Conservation (phyloP, 768 basidiomycete genomes). For the Tulasnella sp. region DNA sequence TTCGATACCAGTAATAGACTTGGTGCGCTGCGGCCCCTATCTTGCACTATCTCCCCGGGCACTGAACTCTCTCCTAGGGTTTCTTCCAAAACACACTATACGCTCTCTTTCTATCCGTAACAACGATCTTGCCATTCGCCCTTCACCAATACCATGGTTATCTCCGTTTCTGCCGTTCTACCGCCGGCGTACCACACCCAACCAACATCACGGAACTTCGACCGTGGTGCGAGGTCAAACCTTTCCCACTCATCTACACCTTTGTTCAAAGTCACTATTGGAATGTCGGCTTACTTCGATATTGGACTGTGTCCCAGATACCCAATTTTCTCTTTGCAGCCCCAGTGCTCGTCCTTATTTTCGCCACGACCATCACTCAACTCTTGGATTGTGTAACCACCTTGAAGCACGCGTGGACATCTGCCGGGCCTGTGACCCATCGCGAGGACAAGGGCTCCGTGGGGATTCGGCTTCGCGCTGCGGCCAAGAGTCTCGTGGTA, state of each 20-base stretch:
- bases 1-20: neutral
- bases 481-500: too few relatives aligned
- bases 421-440: too few relatives aligned
- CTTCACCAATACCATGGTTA: conserved; percentile 61
- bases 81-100: neutral
- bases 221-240: conserved; percentile 22
- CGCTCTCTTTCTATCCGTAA: neutral
- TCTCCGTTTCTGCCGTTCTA: conserved; percentile 54
- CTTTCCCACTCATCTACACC: conserved; percentile 61
- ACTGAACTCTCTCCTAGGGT: neutral
- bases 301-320: conserved; percentile 71
- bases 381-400: too few relatives aligned
- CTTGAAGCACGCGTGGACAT: too few relatives aligned
- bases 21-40: neutral
- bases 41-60: neutral
- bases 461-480: too few relatives aligned
- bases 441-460: too few relatives aligned
- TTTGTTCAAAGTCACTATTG: conserved; percentile 79
- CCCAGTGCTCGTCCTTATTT: conserved; percentile 49
- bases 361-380: conserved; percentile 1
- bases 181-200: neutral
- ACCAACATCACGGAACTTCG: conserved; percentile 31
- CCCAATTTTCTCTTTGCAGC: conserved; percentile 78
- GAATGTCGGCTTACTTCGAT: conserved; percentile 59
- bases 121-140: conserved; percentile 44